Percentiles rank a stretch among this genome's conserved stretches.
Conservation (phyloP, 2,329 filamentous ascomycete genomes). For the Alternaria angustiovoidea region DNA sequence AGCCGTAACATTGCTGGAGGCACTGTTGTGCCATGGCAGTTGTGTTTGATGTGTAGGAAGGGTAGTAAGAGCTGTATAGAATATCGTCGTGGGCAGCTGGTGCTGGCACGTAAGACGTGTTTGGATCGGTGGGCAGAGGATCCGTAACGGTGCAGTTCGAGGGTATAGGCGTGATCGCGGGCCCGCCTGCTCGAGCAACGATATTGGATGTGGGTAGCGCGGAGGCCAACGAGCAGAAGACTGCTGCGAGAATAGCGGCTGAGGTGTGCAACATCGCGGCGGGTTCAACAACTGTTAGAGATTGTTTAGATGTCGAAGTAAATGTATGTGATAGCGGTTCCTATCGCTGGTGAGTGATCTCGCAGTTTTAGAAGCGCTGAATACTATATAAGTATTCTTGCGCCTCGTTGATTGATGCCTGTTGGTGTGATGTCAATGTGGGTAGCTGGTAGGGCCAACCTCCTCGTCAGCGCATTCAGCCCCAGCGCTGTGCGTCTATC, state of each 20-base stretch:
- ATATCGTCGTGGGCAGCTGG: slow-evolving; percentile 26
- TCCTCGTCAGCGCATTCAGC: slow-evolving; percentile 21
- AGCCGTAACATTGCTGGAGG: slow-evolving; percentile 53
- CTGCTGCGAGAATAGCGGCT: slow-evolving; percentile 1
- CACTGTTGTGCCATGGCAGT: slow-evolving; percentile 45
- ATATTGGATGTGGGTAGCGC: slow-evolving; percentile 11
- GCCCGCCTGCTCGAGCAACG: slow-evolving; percentile 45
- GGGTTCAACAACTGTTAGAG: not conserved
- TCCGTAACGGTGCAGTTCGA: slow-evolving; percentile 47
- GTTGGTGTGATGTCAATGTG: slow-evolving; percentile 11
- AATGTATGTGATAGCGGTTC: not conserved
- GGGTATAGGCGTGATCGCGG: slow-evolving; percentile 44
- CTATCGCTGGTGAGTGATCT: not conserved
- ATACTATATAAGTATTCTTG: slow-evolving; percentile 8
- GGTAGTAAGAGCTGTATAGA: slow-evolving; percentile 47
- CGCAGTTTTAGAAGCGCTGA: not conserved
- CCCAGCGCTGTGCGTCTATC: slow-evolving; percentile 18
- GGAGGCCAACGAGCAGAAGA: slow-evolving; percentile 9
- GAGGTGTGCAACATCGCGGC: slow-evolving; percentile 8
- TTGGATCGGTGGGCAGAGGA: slow-evolving; percentile 26
- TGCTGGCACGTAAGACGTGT: slow-evolving; percentile 37
- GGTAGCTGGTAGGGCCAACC: slow-evolving; percentile 9
- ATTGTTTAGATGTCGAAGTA: not conserved
- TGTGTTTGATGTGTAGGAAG: slow-evolving; percentile 36
- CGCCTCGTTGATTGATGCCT: not conserved